A percentile compares a stretch with the other conserved stretches of the same genome.
Conservation (phyloP, 2,329 filamentous ascomycete genomes). For the Seiridium cupressi region DNA sequence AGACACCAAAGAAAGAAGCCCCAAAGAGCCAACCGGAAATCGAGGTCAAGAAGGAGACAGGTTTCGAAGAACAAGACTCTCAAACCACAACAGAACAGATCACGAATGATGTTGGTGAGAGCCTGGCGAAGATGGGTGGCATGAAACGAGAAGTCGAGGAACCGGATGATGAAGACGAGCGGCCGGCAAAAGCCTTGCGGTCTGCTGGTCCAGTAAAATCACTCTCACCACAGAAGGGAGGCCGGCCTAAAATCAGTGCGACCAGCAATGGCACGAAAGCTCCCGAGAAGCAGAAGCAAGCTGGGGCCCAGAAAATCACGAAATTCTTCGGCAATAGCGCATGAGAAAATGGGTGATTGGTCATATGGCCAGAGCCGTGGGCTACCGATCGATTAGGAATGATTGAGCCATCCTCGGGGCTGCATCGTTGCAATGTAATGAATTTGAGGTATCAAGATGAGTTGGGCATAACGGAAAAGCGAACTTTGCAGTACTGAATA, state of each 20-base stretch:
- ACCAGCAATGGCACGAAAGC: constrained; percentile 37
- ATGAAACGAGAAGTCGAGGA: constrained; percentile 24
- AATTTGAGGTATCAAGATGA: too few relatives aligned
- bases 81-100: constrained; percentile 3
- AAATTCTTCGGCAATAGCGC: constrained; percentile 42
- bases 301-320: constrained; percentile 44
- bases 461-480: too few relatives aligned
- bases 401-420: too few relatives aligned
- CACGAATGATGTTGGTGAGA: background rate
- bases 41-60: constrained; percentile 19
- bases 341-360: too few relatives aligned
- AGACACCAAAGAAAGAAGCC: constrained; percentile 12
- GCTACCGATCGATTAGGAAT: too few relatives aligned
- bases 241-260: constrained; percentile 34
- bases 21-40: constrained; percentile 18
- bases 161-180: constrained; percentile 24
- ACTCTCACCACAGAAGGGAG: constrained; percentile 19
- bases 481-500: too few relatives aligned
- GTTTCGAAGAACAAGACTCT: constrained; percentile 14
- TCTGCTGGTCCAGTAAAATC: constrained; percentile 15
- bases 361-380: too few relatives aligned
- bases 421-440: too few relatives aligned
- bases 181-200: constrained; percentile 11
- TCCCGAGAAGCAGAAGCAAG: constrained; percentile 26
- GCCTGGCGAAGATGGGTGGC: constrained; percentile 4